Conservation (phyloP, 2,329 filamentous ascomycete genomes). For the Venturia aucupariae region DNA sequence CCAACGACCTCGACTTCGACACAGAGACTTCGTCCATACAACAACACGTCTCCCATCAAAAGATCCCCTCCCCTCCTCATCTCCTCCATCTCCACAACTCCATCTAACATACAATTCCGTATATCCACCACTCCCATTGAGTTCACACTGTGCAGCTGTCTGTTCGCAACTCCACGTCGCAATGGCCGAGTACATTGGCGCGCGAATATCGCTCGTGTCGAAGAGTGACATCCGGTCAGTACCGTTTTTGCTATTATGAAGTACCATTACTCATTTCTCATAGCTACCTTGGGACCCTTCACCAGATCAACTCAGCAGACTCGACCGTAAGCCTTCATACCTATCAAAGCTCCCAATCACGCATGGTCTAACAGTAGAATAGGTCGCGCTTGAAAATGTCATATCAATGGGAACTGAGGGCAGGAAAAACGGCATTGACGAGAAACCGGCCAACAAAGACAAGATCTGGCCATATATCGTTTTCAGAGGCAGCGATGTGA, state of each 20-base stretch:
- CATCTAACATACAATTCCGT: not conserved
- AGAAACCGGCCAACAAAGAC: slow-evolving; percentile 57
- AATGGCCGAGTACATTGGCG: slow-evolving; percentile 40
- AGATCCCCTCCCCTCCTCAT: not conserved
- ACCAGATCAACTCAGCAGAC: slow-evolving; percentile 96
- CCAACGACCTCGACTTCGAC: not conserved
- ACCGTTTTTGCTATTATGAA: slow-evolving; percentile 13
- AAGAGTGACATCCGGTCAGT: slow-evolving; percentile 93
- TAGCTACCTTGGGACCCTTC: slow-evolving; percentile 90
- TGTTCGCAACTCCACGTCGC: not conserved
- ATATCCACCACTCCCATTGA: not conserved
- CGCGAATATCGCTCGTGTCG: slow-evolving; percentile 92
- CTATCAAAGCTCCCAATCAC: not conserved
- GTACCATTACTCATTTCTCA: slow-evolving; percentile 8
- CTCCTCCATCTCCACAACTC: not conserved
- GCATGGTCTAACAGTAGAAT: not conserved
- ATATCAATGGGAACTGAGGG: slow-evolving; percentile 90
- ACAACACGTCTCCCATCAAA: not conserved
- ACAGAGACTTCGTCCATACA: not conserved
- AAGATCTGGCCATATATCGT: slow-evolving; percentile 98
- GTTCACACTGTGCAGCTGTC: not conserved
- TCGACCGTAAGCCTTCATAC: slow-evolving; percentile 49
- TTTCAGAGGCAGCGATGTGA: slow-evolving; percentile 96
- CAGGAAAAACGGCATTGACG: slow-evolving; percentile 68
- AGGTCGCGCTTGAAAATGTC: slow-evolving; percentile 90